A percentile compares a stretch with the other conserved stretches of the same genome.
These are phyloP conservation scores for Ramularia collo-cygni DNA, from an alignment of 2,329 filamentous ascomycete species.

Conservation along the genomic window DNA sequence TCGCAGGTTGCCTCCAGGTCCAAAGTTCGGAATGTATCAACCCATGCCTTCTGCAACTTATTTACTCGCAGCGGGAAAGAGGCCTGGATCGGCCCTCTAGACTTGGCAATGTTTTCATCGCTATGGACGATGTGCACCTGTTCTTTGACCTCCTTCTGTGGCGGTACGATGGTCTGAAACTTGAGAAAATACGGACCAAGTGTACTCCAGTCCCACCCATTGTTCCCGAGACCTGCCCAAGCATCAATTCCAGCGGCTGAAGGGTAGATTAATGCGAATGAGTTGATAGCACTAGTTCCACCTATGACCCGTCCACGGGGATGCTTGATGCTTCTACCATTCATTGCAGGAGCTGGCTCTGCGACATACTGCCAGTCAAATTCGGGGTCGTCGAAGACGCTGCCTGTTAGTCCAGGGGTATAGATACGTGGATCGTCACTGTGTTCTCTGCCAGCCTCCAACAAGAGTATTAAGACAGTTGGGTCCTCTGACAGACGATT, in stretches of 20 bases:
- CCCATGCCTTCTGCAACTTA: too few relatives aligned
- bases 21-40: too few relatives aligned
- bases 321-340: slow-evolving; percentile 15
- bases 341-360: slow-evolving; percentile 9
- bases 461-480: slow-evolving; percentile 16
- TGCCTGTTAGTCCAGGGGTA: slow-evolving; percentile 16
- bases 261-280: slow-evolving; percentile 18
- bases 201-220: slow-evolving; percentile 30
- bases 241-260: slow-evolving; percentile 24
- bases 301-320: slow-evolving; percentile 34
- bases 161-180: slow-evolving; percentile 2
- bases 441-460: slow-evolving; percentile 23
- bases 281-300: slow-evolving; percentile 36
- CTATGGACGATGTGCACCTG: too few relatives aligned
- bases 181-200: slow-evolving; percentile 7
- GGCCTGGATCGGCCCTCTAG: too few relatives aligned
- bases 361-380: slow-evolving; percentile 22
- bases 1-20: too few relatives aligned
- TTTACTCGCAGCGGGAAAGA: too few relatives aligned
- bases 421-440: slow-evolving; percentile 17
- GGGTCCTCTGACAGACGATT: slow-evolving; percentile 16
- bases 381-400: slow-evolving; percentile 13
- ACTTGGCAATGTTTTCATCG: too few relatives aligned
- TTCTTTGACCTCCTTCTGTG: slow-evolving; percentile 1
- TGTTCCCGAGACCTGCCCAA: slow-evolving; percentile 26